Evolutionary conservation across 805 yeast species (phyloP).

Genomic region (Suhomyces tanzawaensis): DNA sequence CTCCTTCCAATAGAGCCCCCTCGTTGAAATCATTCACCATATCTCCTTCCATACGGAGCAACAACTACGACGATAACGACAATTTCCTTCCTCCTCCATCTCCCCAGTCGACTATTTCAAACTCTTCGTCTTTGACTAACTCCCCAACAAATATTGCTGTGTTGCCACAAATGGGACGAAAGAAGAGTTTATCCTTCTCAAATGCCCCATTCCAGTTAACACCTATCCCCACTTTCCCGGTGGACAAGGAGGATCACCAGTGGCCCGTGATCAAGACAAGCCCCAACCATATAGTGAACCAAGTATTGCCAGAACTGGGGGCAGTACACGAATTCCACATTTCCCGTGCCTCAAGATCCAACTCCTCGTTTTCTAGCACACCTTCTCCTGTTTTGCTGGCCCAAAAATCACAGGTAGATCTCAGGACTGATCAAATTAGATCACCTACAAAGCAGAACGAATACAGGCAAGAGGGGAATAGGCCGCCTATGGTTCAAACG

Average conservation of each 20-base stretch:
- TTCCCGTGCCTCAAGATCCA: conserved; percentile 1
- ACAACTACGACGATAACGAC: conserved; percentile 6
- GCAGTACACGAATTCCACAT: conserved; percentile 7
- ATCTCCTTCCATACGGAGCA: conserved; percentile 31
- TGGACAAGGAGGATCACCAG: conserved; percentile 2
- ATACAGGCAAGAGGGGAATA: background rate
- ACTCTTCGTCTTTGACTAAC: background rate
- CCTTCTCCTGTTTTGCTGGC: conserved; percentile 4
- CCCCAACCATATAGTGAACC: conserved; percentile 2
- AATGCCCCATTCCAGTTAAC: conserved; percentile 5
- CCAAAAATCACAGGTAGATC: background rate
- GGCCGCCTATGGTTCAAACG: background rate
- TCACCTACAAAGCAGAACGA: background rate
- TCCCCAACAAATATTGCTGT: conserved; percentile 1
- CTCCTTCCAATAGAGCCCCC: conserved; percentile 26
- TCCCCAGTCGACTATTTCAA: conserved; percentile 17
- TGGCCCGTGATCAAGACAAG: conserved; percentile 6
- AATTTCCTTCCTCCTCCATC: conserved; percentile 11
- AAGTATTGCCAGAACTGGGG: conserved; percentile 5
- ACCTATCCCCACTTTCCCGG: background rate
- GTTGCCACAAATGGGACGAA: conserved; percentile 7
- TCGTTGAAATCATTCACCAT: conserved; percentile 40
- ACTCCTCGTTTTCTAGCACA: background rate
- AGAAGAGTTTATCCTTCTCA: conserved; percentile 15
- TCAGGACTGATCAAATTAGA: background rate